phyloP scores from a whole-genome alignment of 805 yeast species.

The Monosporozyma yasuniensis region DNA sequence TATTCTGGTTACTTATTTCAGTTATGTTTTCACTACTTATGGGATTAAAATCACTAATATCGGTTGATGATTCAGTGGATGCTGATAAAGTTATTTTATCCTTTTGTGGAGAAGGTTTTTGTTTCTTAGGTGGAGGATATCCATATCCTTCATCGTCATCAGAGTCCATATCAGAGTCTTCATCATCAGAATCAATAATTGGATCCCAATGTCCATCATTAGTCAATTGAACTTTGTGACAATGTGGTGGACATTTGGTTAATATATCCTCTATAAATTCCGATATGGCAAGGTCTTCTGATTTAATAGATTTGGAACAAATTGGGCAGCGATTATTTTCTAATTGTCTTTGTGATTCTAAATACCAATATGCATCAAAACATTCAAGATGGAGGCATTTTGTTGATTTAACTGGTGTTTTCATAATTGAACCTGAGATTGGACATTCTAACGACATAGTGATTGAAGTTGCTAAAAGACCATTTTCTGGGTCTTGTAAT shows the following conservation, averaged over 20 bases:
- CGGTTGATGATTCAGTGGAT: neutral
- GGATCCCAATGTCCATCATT: constrained; percentile 69
- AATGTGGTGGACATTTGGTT: constrained; percentile 40
- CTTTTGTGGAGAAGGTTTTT: neutral
- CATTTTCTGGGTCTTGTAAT: constrained; percentile 44
- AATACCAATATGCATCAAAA: constrained; percentile 69
- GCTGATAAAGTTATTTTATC: neutral
- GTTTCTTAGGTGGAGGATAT: neutral
- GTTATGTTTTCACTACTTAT: neutral
- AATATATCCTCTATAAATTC: constrained; percentile 68
- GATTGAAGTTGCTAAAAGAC: constrained; percentile 55
- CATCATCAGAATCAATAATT: constrained; percentile 12
- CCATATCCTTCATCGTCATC: constrained; percentile 1
- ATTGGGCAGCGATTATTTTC: constrained; percentile 87
- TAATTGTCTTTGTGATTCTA: constrained; percentile 66
- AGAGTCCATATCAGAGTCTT: neutral
- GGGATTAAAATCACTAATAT: neutral
- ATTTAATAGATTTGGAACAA: constrained; percentile 46
- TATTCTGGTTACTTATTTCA: neutral
- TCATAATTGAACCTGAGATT: constrained; percentile 59
- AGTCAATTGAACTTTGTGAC: constrained; percentile 58
- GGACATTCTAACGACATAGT: constrained; percentile 70
- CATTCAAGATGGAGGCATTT: constrained; percentile 82
- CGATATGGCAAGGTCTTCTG: constrained; percentile 58
- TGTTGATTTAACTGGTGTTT: constrained; percentile 59